Evolutionary conservation across 1,284 basidiomycete species (phyloP), one percentile per base, ranked within the genome.

Genomic region (Blastosporella zonata): DNA sequence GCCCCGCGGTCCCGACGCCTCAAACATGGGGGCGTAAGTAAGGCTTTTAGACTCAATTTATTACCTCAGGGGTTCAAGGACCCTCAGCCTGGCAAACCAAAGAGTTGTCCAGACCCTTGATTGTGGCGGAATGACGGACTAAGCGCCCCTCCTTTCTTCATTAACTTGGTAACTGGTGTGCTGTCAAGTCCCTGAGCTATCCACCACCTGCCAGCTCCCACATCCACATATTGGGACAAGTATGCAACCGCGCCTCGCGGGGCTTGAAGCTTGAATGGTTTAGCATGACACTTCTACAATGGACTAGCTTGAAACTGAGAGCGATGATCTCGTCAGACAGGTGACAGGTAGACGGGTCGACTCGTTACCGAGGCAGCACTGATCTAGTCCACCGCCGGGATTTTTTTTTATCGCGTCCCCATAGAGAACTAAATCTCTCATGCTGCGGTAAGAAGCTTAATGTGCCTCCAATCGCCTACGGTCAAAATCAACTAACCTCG

Each of bases 261-360:
- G 23, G 42, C 36, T 21, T 34, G 25, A 49, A 49, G 42, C 36
- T 21, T 34, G 25, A 49, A 49, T 35, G 21, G 31, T 41, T 45
- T 33, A 38, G 41, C 46, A 37, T 51, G 34, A 33, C 50, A 51
- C 15, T 36, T 39, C 9, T 37, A 12, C 22, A 5, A 9, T 31
- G 7, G 29, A 43, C 42, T 49, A 38, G 33, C 25, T 37, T 45
- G 40, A 49, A 49, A 29, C 38, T 39, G 38, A 42, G 34, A 22
- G 17, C 20, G 35, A 52, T 49, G 47, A 34, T 13, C 20, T 13
- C 33, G 33, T 36, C 20, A 29, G 33, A 37, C 38, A 43, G 35
- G 28, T 46, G 47, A 53, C 47, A 46, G 43, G 10, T 29, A 44
- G n/a, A n/a, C n/a, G n/a, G n/a, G n/a, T 31, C 29, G 29, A 31